Evolutionary conservation across 345 rosid species (phyloP).

Genomic region (Cardamine resedifolia): DNA sequence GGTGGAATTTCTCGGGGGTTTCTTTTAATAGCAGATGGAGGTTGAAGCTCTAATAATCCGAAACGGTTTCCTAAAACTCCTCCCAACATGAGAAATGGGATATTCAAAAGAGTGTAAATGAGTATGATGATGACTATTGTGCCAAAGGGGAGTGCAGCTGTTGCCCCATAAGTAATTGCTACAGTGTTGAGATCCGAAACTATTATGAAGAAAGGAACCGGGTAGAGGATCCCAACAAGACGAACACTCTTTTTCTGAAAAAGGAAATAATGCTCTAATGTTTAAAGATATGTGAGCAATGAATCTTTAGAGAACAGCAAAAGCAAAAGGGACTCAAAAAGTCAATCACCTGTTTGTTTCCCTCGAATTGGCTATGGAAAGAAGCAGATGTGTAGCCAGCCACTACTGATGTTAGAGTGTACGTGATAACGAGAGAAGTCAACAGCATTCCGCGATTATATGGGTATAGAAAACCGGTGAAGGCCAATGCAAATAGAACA

Average conservation of each 20-base stretch:
- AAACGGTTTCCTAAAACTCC: slow-evolving; percentile 59
- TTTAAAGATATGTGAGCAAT: background rate
- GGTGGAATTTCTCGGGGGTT: slow-evolving; percentile 61
- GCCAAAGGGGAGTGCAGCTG: slow-evolving; percentile 80
- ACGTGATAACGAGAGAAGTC: slow-evolving; percentile 57
- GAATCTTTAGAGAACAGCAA: background rate
- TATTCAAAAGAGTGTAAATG: slow-evolving; percentile 43
- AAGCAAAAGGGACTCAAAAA: slow-evolving; percentile 13
- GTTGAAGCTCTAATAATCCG: slow-evolving; percentile 54
- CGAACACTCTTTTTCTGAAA: slow-evolving; percentile 68
- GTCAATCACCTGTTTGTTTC: slow-evolving; percentile 67
- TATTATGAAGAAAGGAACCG: slow-evolving; percentile 54
- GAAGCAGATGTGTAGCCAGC: slow-evolving; percentile 76
- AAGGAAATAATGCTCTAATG: background rate
- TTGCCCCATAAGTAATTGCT: slow-evolving; percentile 68
- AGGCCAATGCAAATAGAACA: slow-evolving; percentile 54
- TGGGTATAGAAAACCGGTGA: slow-evolving; percentile 67
- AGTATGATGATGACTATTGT: slow-evolving; percentile 61
- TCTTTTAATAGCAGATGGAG: slow-evolving; percentile 58
- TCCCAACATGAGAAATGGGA: slow-evolving; percentile 77
- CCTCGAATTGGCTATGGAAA: slow-evolving; percentile 60
- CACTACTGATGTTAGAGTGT: slow-evolving; percentile 62
- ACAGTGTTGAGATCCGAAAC: slow-evolving; percentile 56
- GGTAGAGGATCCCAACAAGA: slow-evolving; percentile 61
- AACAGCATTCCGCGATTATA: slow-evolving; percentile 62